phyloP scores from a whole-genome alignment of 768 basidiomycete genomes.

The Boletus coccyginus region DNA sequence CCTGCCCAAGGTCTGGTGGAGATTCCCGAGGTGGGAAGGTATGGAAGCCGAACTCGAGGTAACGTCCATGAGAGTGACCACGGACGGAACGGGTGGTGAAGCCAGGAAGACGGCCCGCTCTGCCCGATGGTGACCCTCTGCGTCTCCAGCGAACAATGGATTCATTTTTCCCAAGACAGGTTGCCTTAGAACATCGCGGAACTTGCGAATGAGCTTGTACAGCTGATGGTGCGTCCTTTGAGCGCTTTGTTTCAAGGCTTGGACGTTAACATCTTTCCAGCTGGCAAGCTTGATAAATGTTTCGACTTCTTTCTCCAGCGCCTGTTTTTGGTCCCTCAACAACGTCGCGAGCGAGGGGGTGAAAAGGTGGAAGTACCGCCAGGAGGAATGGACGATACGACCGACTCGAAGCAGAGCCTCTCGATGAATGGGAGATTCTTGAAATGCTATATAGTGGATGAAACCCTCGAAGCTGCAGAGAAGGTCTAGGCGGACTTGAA shows the following conservation, averaged over 20 bases:
- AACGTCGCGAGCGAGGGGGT: constrained; percentile 41
- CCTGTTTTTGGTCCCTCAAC: constrained; percentile 54
- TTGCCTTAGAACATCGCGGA: constrained; percentile 83
- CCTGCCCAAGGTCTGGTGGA: constrained; percentile 48
- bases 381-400: constrained; percentile 58
- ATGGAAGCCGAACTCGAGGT: neutral
- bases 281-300: constrained; percentile 93
- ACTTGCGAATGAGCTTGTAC: constrained; percentile 88
- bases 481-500: constrained; percentile 60
- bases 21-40: constrained; percentile 44
- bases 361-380: constrained; percentile 65
- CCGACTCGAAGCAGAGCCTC: constrained; percentile 47
- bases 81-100: neutral
- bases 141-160: constrained; percentile 34
- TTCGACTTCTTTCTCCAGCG: constrained; percentile 76
- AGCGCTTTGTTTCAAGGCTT: constrained; percentile 89
- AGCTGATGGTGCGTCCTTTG: constrained; percentile 87
- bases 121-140: constrained; percentile 27
- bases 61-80: neutral
- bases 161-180: constrained; percentile 49
- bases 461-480: constrained; percentile 66
- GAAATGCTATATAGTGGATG: constrained; percentile 35
- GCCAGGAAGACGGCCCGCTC: constrained; percentile 12
- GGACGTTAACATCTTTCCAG: constrained; percentile 97
- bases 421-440: constrained; percentile 29